Evolutionary conservation across 164 flowering plant genomes (phyloP).

Genomic region (Magnolia kwangsiensis): DNA sequence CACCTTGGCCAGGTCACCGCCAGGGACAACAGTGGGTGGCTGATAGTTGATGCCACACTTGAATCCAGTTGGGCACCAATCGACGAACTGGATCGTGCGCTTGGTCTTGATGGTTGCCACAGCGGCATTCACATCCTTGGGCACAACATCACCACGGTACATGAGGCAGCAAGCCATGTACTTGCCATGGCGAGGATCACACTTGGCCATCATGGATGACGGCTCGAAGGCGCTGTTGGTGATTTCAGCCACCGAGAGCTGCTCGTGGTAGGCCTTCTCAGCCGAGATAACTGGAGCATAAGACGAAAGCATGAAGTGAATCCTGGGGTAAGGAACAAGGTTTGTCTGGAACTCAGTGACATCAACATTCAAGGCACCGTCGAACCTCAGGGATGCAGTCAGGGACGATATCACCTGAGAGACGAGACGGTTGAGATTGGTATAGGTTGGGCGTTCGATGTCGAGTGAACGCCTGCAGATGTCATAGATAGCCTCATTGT

Average conservation of each 20-base stretch:
- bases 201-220: slow-evolving; percentile 61
- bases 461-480: slow-evolving; percentile 55
- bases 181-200: slow-evolving; percentile 59
- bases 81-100: slow-evolving; percentile 60
- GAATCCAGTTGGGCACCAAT: slow-evolving; percentile 65
- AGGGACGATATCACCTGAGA: slow-evolving; percentile 62
- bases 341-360: slow-evolving; percentile 64
- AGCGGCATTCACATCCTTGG: slow-evolving; percentile 62
- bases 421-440: slow-evolving; percentile 53
- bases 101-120: slow-evolving; percentile 63
- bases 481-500: slow-evolving; percentile 54
- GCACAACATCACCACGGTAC: slow-evolving; percentile 62
- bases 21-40: slow-evolving; percentile 65
- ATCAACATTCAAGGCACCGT: slow-evolving; percentile 58
- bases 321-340: slow-evolving; percentile 58
- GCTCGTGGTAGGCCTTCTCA: slow-evolving; percentile 55
- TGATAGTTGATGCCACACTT: slow-evolving; percentile 62
- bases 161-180: slow-evolving; percentile 61
- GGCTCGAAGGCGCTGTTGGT: slow-evolving; percentile 61
- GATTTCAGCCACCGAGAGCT: slow-evolving; percentile 61
- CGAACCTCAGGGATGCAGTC: slow-evolving; percentile 56
- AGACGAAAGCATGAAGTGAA: slow-evolving; percentile 61
- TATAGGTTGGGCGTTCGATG: slow-evolving; percentile 59
- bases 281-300: slow-evolving; percentile 60
- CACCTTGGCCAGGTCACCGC: slow-evolving; percentile 59